A percentile compares a stretch with the other conserved stretches of the same genome.
phyloP scores from a whole-genome alignment of 768 basidiomycete genomes.

The Hericium erinaceus region DNA sequence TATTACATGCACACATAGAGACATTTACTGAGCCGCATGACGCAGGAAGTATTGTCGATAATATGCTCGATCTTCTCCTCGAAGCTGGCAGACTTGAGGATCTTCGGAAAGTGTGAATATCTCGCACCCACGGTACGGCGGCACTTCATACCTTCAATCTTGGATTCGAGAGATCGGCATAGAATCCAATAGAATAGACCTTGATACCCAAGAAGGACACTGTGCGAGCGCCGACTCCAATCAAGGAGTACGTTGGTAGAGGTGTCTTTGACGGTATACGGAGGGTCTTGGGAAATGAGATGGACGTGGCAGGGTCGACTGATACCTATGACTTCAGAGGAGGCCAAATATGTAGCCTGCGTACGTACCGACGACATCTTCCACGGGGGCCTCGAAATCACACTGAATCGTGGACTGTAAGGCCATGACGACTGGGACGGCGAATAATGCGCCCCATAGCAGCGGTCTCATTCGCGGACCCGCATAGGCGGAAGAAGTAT shows the following conservation, averaged over 20 bases:
- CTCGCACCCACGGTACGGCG: neutral
- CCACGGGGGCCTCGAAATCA: conserved; percentile 28
- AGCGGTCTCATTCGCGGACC: neutral
- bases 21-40: conserved; percentile 60
- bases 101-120: conserved; percentile 24
- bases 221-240: conserved; percentile 81
- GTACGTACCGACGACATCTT: conserved; percentile 11
- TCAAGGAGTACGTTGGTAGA: conserved; percentile 53
- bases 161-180: conserved; percentile 69
- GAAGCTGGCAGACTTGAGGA: conserved; percentile 43
- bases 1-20: neutral
- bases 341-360: neutral
- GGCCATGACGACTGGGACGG: neutral
- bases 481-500: neutral
- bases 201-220: conserved; percentile 84
- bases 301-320: conserved; percentile 71
- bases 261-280: conserved; percentile 54
- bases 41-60: conserved; percentile 56
- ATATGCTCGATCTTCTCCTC: conserved; percentile 69
- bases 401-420: conserved; percentile 20
- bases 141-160: conserved; percentile 41
- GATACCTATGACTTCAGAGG: neutral
- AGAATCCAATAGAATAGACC: conserved; percentile 87
- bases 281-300: conserved; percentile 62
- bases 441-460: neutral